Percentiles rank a stretch among this genome's conserved stretches.
These are phyloP conservation scores for Kwoniella europaea DNA, from an alignment of 768 basidiomycete species.

Conservation along the genomic window DNA sequence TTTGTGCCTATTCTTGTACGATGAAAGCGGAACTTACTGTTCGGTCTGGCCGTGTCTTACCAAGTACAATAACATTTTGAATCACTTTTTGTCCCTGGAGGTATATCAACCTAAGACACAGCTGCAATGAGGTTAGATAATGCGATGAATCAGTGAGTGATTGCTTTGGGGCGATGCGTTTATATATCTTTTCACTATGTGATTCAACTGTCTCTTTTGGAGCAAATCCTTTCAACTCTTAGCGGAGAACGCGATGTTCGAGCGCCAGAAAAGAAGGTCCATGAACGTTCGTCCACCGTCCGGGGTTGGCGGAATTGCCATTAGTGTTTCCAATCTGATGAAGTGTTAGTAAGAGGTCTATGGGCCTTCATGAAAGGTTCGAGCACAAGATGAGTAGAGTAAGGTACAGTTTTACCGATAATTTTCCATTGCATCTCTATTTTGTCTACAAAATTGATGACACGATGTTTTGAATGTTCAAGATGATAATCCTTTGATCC, in stretches of 20 bases:
- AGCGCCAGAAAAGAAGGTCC: neutral
- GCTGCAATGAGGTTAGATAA: neutral
- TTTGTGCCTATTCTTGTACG: neutral
- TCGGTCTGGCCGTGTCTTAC: slow-evolving; percentile 32
- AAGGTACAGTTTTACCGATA: no score
- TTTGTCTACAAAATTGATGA: no score
- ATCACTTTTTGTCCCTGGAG: neutral
- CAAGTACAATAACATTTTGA: slow-evolving; percentile 30
- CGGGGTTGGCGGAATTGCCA: neutral
- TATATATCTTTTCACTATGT: neutral
- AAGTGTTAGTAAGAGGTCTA: no score
- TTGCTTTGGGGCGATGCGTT: neutral
- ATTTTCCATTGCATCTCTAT: no score
- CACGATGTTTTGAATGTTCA: neutral
- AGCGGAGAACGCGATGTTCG: neutral
- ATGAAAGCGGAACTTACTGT: slow-evolving; percentile 17
- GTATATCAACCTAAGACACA: no score
- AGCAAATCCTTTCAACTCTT: neutral
- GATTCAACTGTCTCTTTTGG: neutral
- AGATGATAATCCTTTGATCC: neutral
- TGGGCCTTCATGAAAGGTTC: no score
- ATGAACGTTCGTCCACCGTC: neutral
- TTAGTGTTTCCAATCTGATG: neutral
- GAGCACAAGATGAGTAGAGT: no score
- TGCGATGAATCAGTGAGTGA: neutral